Percentiles rank a stretch among this genome's conserved stretches.
Evolutionary conservation across 2,329 filamentous ascomycete species (phyloP).

Genomic region (Dothistroma pini): DNA sequence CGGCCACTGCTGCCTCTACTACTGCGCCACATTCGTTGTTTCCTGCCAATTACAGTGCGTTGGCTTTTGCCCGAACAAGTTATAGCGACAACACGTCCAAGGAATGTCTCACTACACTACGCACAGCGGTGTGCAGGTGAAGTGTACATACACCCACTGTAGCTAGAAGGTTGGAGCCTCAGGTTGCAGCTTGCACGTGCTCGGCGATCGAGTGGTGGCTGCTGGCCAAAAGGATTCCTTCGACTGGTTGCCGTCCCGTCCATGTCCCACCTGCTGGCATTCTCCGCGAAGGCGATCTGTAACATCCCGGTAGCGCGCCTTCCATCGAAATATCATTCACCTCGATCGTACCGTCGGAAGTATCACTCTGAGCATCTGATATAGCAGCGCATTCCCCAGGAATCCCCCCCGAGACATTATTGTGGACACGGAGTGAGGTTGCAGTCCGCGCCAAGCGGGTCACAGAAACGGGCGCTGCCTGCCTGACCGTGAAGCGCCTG

Average conservation of each 20-base stretch:
- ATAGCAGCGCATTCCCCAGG: neutral
- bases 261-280: too few relatives aligned
- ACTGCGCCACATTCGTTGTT: neutral
- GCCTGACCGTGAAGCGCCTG: too few relatives aligned
- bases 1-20: neutral
- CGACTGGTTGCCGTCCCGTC: neutral
- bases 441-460: neutral
- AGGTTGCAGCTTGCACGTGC: too few relatives aligned
- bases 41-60: too few relatives aligned
- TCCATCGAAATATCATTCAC: neutral
- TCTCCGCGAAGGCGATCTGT: neutral
- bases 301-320: neutral
- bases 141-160: neutral
- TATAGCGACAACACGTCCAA: neutral
- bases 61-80: neutral
- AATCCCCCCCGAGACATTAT: neutral
- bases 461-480: neutral
- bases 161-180: neutral
- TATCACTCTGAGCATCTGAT: neutral
- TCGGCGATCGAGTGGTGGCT: too few relatives aligned
- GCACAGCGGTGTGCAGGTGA: neutral
- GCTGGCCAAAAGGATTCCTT: neutral
- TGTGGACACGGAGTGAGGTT: neutral
- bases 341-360: neutral
- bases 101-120: neutral